Base-by-base conservation (phyloP, 2,329 filamentous ascomycete genomes). In the Alternaria sp. region DNA sequence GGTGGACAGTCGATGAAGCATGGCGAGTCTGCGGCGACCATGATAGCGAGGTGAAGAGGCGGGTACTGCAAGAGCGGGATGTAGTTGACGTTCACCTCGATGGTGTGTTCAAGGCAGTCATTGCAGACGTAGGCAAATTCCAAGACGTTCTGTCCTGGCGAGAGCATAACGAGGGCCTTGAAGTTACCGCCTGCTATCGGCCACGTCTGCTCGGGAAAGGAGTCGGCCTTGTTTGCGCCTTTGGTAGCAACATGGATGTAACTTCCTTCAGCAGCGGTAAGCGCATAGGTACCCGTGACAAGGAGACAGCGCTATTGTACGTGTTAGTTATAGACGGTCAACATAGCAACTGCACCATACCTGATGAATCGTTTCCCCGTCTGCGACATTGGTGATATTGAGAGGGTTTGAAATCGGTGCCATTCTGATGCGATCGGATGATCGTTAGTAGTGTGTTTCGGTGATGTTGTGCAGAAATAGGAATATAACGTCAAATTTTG, bases 21-120 rank as follows among this genome's bases (percentile, higher is more conserved):
- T 8, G 74, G 73, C 3, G 75, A 78, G 47, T 79, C 74, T 43
- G 73, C 71, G 26, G 73, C 73, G n/a, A 77, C 70, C 68, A 77
- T 69, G 30, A 77, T 73, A 36, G 74, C 74, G 13, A 77, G 69
- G 49, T 78, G 73, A n/a, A 78, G 70, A 10, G 75, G 76, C 13
- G 75, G 75, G 12, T 67, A 63, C 45, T 79, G 74, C 17, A 78
- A 67, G 13, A 77, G 64, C 9, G 74, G 75, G 19, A 74, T 63
- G 30, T 78, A 74, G n/a, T 66, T 66, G n/a, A 79, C 55, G 8
- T 32, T 66, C 10, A 74, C 50, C 11, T 62, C 51, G 9, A 66
- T 13, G 8, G 59, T 62, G 17, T 57, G 54, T 25, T 65, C 53
- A 51, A 63, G 53, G 40, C 68, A 66, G 43, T 68, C 66, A 44